Percentiles rank a stretch among this genome's conserved stretches.
phyloP scores from a whole-genome alignment of 176 grass and related monocot species.

The Carex kokanica region DNA sequence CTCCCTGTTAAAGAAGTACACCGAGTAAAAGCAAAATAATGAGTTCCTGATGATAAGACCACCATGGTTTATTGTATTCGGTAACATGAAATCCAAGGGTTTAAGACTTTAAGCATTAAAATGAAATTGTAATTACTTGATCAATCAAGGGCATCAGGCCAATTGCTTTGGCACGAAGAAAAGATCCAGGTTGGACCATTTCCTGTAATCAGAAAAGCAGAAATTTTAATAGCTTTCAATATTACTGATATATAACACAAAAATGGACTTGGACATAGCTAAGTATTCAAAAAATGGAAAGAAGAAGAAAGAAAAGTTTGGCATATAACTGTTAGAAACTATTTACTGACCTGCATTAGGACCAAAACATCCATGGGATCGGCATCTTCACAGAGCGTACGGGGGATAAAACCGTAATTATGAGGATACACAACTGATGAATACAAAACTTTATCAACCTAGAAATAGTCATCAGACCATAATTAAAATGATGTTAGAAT shows the following conservation, averaged over 20 bases:
- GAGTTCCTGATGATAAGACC: not conserved
- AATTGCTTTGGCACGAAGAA: constrained; percentile 44
- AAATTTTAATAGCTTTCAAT: not conserved
- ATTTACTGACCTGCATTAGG: constrained; percentile 36
- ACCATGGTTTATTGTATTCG: not conserved
- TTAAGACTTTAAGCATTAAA: not conserved
- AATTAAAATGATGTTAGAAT: not conserved
- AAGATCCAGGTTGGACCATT: constrained; percentile 33
- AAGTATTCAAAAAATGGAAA: not conserved
- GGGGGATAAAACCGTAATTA: constrained; percentile 40
- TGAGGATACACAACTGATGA: constrained; percentile 50
- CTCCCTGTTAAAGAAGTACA: constrained; percentile 26
- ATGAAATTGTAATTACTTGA: constrained; percentile 23
- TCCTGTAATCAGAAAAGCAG: constrained; percentile 28
- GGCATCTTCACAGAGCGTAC: constrained; percentile 39
- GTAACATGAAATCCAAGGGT: not conserved
- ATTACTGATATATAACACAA: not conserved
- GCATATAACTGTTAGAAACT: not conserved
- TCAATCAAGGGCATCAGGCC: constrained; percentile 49
- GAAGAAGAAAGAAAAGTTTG: not conserved
- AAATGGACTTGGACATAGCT: not conserved
- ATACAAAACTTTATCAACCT: constrained; percentile 46
- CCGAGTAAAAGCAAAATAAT: not conserved
- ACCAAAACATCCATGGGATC: constrained; percentile 43
- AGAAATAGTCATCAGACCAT: not conserved